These are phyloP conservation scores for Mycena galopus DNA, from an alignment of 768 basidiomycete genomes.

Conservation along the genomic window DNA sequence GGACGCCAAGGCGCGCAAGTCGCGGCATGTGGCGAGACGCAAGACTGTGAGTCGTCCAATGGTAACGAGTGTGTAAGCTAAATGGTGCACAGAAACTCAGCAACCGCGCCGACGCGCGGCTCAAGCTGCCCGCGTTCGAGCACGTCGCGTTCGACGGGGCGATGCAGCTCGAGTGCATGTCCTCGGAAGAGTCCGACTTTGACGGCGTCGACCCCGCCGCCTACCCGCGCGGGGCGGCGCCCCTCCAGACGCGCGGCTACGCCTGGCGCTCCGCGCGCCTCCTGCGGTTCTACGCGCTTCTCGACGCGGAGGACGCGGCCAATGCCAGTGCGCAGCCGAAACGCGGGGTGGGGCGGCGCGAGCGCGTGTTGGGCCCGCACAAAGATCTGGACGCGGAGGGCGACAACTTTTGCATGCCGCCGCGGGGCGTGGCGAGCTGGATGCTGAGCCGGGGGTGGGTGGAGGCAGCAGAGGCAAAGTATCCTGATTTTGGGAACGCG, in stretches of 20 bases:
- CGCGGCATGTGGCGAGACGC: conserved; percentile 70
- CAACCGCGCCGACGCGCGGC: conserved; percentile 71
- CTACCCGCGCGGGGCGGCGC: conserved; percentile 45
- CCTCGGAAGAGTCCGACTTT: conserved; percentile 80
- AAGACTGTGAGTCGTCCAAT: conserved; percentile 64
- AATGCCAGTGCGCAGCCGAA: conserved; percentile 64
- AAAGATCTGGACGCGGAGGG: conserved; percentile 58
- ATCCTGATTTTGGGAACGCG: conserved; percentile 61
- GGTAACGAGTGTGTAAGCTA: conserved; percentile 8
- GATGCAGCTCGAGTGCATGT: conserved; percentile 82
- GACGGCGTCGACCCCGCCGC: conserved; percentile 49
- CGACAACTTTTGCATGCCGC: conserved; percentile 70
- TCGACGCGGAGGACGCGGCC: conserved; percentile 69
- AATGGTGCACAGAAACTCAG: conserved; percentile 69
- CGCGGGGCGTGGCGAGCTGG: conserved; percentile 75
- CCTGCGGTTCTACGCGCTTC: conserved; percentile 66
- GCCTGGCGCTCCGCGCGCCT: conserved; percentile 79
- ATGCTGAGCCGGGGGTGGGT: conserved; percentile 84
- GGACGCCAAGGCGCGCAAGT: conserved; percentile 71
- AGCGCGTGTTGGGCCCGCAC: conserved; percentile 63
- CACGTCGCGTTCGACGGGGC: conserved; percentile 79
- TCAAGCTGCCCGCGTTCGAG: conserved; percentile 65
- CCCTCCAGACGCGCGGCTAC: conserved; percentile 69
- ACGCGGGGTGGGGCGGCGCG: conserved; percentile 68
- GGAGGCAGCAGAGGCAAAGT: conserved; percentile 51